Percentiles rank a stretch among this genome's conserved stretches.
Evolutionary conservation across 331 rosid genomes (phyloP).

Genomic region (Telfairia occidentalis): DNA sequence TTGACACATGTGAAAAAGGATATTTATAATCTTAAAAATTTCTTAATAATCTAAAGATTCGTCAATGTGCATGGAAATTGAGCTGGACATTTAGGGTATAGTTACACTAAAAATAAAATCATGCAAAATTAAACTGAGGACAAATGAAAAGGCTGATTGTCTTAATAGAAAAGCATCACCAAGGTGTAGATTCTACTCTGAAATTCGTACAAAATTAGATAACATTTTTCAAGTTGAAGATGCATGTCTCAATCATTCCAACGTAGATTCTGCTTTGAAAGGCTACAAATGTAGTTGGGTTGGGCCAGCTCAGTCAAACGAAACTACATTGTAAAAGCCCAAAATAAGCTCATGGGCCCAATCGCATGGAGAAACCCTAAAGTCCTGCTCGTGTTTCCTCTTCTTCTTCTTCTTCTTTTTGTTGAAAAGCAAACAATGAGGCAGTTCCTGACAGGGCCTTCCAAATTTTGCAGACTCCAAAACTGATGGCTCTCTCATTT

Average conservation of each 20-base stretch:
- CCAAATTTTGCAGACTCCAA: not conserved
- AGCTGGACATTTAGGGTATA: too few relatives aligned
- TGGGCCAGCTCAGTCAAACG: not conserved
- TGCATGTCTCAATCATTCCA: not conserved
- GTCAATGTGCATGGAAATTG: too few relatives aligned
- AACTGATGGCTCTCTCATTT: not conserved
- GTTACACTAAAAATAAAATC: too few relatives aligned
- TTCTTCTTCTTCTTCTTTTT: not conserved
- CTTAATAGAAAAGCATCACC: not conserved
- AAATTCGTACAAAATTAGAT: not conserved
- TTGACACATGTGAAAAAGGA: not conserved
- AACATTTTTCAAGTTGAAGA: too few relatives aligned
- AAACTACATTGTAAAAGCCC: not conserved
- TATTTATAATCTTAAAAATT: not conserved
- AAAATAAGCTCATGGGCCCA: not conserved
- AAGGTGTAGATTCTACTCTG: not conserved
- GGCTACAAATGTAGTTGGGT: not conserved
- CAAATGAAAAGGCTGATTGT: not conserved
- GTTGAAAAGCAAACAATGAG: not conserved
- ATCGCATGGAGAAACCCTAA: not conserved
- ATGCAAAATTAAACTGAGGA: too few relatives aligned
- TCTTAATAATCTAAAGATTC: too few relatives aligned
- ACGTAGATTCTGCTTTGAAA: not conserved
- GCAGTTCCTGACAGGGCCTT: not conserved
- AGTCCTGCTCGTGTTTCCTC: not conserved